phyloP scores from a whole-genome alignment of 75 land plant species.

The Cryptomeria japonica region DNA sequence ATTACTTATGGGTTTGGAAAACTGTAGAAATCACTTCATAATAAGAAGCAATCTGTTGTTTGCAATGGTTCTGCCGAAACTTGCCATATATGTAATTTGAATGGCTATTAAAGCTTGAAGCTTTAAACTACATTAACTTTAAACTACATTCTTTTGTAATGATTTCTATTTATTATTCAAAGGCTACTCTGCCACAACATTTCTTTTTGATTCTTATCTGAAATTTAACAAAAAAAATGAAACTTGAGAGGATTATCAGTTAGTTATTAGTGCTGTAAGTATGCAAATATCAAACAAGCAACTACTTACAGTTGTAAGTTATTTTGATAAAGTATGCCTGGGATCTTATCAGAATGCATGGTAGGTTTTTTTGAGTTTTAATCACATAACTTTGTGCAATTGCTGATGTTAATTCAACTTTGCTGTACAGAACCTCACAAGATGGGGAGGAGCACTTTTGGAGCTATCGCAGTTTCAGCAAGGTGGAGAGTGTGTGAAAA shows the following conservation, averaged over 20 bases:
- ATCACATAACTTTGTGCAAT: neutral
- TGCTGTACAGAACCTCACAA: slow-evolving; percentile 72
- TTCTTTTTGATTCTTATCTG: neutral
- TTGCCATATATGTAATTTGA: neutral
- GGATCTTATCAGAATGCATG: neutral
- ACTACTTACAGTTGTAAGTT: neutral
- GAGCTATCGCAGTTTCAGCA: slow-evolving; percentile 88
- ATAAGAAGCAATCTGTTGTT: neutral
- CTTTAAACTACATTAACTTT: neutral
- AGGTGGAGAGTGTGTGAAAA: slow-evolving; percentile 56
- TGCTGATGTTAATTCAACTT: neutral
- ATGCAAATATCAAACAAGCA: neutral
- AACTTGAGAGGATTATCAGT: neutral
- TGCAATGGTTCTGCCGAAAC: neutral
- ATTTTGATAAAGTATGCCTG: neutral
- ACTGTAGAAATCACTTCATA: neutral
- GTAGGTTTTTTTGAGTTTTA: neutral
- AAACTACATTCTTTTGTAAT: neutral
- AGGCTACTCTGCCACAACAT: neutral
- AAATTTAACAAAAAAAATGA: neutral
- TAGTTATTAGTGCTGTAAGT: neutral
- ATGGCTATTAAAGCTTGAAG: neutral
- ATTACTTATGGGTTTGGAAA: neutral
- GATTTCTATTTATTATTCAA: neutral
- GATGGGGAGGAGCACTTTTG: slow-evolving; percentile 92